Conservation (phyloP, 1,284 basidiomycete genomes). For the Moesziomyces sp. region DNA sequence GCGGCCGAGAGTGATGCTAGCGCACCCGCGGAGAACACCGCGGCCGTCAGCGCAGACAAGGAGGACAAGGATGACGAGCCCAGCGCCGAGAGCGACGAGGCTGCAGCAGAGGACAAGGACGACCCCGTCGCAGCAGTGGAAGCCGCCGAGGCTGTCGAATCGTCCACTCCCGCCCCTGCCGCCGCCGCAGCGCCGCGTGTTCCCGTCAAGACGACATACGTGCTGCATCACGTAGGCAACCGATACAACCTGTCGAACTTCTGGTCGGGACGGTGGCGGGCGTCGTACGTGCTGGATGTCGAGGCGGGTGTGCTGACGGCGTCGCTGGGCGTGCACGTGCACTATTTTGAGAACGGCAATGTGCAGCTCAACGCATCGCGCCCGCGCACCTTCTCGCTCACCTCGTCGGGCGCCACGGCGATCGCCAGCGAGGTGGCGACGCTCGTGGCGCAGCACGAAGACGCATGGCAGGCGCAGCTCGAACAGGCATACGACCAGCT, state of each 20-base stretch:
- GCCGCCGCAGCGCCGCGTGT: background rate
- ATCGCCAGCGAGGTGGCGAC: conserved; percentile 36
- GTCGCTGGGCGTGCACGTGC: conserved; percentile 53
- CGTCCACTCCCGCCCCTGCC: background rate
- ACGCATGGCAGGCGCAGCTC: conserved; percentile 53
- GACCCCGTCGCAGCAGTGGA: conserved; percentile 1
- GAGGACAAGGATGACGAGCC: background rate
- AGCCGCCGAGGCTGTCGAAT: conserved; percentile 8
- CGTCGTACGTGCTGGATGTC: conserved; percentile 52
- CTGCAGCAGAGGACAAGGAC: conserved; percentile 1
- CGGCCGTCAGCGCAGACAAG: conserved; percentile 3
- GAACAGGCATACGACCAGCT: conserved; percentile 48
- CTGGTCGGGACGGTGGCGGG: conserved; percentile 64
- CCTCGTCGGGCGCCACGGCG: conserved; percentile 8
- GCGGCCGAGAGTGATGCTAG: conserved; percentile 25
- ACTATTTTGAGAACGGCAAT: conserved; percentile 68
- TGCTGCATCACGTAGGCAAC: conserved; percentile 63
- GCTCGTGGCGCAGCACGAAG: conserved; percentile 53
- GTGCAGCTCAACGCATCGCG: conserved; percentile 59
- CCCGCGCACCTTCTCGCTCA: conserved; percentile 27
- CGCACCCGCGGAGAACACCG: conserved; percentile 28
- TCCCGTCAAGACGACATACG: conserved; percentile 25
- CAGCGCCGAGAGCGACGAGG: conserved; percentile 1
- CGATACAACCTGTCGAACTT: conserved; percentile 65
- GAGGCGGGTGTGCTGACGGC: conserved; percentile 8